Evolutionary conservation across 176 grass and related monocot genomes (phyloP).

Genomic region (Puccinellia tenuiflora): DNA sequence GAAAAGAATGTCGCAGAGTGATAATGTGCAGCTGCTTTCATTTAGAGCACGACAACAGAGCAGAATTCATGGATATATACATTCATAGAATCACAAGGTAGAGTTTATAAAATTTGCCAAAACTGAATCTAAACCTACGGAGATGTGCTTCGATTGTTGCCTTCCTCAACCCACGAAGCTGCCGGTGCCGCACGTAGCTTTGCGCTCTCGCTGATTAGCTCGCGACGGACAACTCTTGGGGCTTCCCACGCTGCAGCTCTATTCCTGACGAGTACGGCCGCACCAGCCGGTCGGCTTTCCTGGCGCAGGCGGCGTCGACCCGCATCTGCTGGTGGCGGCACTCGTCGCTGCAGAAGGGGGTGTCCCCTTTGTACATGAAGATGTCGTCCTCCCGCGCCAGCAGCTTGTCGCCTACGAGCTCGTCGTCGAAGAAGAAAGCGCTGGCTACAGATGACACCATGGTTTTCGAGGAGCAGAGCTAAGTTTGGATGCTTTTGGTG

Average conservation of each 20-base stretch:
- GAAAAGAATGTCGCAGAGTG: too few species aligned
- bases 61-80: too few species aligned
- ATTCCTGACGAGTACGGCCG: too few species aligned
- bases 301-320: not conserved
- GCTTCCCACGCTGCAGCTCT: too few species aligned
- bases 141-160: not conserved
- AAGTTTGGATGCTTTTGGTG: not conserved
- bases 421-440: slow-evolving; percentile 35
- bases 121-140: not conserved
- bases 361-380: slow-evolving; percentile 66
- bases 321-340: slow-evolving; percentile 47
- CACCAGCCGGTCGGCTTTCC: too few species aligned
- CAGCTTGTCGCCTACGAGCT: slow-evolving; percentile 17
- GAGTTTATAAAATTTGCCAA: not conserved
- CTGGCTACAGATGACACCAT: slow-evolving; percentile 8
- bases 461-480: not conserved
- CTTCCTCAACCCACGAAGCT: not conserved
- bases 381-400: slow-evolving; percentile 42
- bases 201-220: not conserved
- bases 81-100: not conserved
- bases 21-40: too few species aligned
- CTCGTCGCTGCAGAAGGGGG: slow-evolving; percentile 66
- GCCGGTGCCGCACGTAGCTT: not conserved
- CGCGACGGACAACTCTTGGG: not conserved
- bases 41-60: too few species aligned